Conservation (phyloP, 2,329 filamentous ascomycete species). For the Penicillium psychrosexuale region DNA sequence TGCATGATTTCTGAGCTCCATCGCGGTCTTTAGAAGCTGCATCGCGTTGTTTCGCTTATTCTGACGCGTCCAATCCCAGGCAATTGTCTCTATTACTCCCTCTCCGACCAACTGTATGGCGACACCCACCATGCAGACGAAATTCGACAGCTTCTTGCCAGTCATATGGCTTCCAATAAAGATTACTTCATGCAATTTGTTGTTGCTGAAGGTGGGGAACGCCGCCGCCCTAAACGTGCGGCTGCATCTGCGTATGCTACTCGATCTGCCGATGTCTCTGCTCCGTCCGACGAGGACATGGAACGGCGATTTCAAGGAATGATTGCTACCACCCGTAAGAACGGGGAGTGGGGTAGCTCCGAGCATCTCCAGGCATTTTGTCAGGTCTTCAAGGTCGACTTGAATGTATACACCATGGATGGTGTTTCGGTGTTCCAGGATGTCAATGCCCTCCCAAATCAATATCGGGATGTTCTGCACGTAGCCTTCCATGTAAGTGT, state of each 20-base stretch:
- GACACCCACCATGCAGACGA: slow-evolving; percentile 55
- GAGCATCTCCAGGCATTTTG: slow-evolving; percentile 66
- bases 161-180: slow-evolving; percentile 60
- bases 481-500: slow-evolving; percentile 62
- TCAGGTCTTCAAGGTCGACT: slow-evolving; percentile 58
- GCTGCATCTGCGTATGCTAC: slow-evolving; percentile 46
- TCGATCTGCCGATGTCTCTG: slow-evolving; percentile 42
- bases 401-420: slow-evolving; percentile 56
- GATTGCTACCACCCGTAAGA: slow-evolving; percentile 58
- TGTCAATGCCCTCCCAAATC: slow-evolving; percentile 40
- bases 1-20: background rate
- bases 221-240: slow-evolving; percentile 56
- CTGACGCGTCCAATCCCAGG: slow-evolving; percentile 46
- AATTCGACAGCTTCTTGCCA: slow-evolving; percentile 58
- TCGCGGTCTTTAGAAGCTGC: slow-evolving; percentile 2
- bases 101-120: slow-evolving; percentile 66
- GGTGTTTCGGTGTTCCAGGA: slow-evolving; percentile 46
- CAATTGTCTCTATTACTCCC: slow-evolving; percentile 67
- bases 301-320: slow-evolving; percentile 58
- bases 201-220: slow-evolving; percentile 53
- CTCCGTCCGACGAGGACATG: slow-evolving; percentile 52
- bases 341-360: slow-evolving; percentile 63
- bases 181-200: slow-evolving; percentile 65
- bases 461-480: slow-evolving; percentile 47
- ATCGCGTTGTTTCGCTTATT: background rate